Evolutionary conservation across 179 eudicot genomes (phyloP), one percentile per base, ranked within the genome.

Genomic region (Sideroxylon spinosum): DNA sequence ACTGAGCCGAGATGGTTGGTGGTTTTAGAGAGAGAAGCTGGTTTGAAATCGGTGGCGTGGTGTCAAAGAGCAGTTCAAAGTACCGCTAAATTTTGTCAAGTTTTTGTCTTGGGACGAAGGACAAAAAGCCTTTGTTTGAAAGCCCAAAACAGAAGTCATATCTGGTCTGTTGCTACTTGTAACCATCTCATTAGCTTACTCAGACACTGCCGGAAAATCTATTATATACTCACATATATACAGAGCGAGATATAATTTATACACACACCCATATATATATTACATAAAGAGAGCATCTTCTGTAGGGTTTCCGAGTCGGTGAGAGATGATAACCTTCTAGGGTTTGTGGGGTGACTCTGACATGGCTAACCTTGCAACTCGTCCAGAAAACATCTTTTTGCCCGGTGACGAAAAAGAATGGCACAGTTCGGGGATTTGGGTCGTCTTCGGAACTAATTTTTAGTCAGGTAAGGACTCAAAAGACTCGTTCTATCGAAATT

Each of bases 131-230:
- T 73, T 70, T 26, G 19, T 65, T 50, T 28, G 28, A 65, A 76
- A 76, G 16, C 62, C 61, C 62, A 26, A 76, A 50, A 48, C 28
- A 20, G 11, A 62, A 65, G 63, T 29, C 71, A 56, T 25, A 20
- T 25, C 46, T 53, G 32, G 44, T 71, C 29, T 52, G 23, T 53
- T 25, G 20, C 7, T 52, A 71, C 62, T 52, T 53, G 75, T 71
- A 59, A 66, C 57, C 76, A 60, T 76, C 74, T 60, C 74, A 20
- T 64, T 79, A 44, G 28, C 60, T 64, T 78, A 50, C 73, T 76
- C 82, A 26, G 68, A 82, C 71, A 55, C 68, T 69, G 76, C 81
- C 83, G 77, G 75, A 80, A 78, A 61, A 74, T 52, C 60, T 73
- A 64, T 72, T 19, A 68, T 64, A 78, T 3, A 78, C 72, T 73